Evolutionary conservation across 345 rosid species (phyloP).

Genomic region (Dovyalis caffra): DNA sequence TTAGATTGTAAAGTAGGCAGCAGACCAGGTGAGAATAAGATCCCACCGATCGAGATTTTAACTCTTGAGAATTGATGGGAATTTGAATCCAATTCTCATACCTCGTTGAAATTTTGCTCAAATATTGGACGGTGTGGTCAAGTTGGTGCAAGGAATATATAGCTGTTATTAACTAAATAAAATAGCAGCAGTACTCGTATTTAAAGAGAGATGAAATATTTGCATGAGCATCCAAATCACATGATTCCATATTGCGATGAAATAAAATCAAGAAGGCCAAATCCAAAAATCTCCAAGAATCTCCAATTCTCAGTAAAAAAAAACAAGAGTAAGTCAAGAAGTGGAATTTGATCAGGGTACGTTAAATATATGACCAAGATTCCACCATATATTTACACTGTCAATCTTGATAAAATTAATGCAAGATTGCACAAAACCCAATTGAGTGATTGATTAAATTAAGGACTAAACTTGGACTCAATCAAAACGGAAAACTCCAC

Average conservation of each 20-base stretch:
- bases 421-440: conserved; percentile 38
- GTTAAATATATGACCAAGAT: conserved; percentile 31
- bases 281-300: conserved; percentile 10
- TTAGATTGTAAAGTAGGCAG: conserved; percentile 28
- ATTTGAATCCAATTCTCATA: conserved; percentile 26
- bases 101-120: conserved; percentile 14
- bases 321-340: neutral
- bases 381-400: conserved; percentile 15
- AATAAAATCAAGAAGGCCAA: conserved; percentile 3
- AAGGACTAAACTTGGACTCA: neutral
- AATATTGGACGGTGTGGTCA: conserved; percentile 26
- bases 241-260: neutral
- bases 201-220: neutral
- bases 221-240: conserved; percentile 10
- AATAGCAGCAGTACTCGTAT: neutral
- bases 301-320: neutral
- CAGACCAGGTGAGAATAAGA: conserved; percentile 39
- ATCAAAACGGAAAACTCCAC: conserved; percentile 33
- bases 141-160: neutral
- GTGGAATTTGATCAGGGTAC: conserved; percentile 12
- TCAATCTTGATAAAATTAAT: conserved; percentile 4
- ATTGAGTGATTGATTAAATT: conserved; percentile 15
- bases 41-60: conserved; percentile 32
- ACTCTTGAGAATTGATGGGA: conserved; percentile 28
- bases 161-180: neutral